Evolutionary conservation across 1,284 basidiomycete genomes (phyloP), one percentile per base, ranked within the genome.

Genomic region (Ustilago nuda): DNA sequence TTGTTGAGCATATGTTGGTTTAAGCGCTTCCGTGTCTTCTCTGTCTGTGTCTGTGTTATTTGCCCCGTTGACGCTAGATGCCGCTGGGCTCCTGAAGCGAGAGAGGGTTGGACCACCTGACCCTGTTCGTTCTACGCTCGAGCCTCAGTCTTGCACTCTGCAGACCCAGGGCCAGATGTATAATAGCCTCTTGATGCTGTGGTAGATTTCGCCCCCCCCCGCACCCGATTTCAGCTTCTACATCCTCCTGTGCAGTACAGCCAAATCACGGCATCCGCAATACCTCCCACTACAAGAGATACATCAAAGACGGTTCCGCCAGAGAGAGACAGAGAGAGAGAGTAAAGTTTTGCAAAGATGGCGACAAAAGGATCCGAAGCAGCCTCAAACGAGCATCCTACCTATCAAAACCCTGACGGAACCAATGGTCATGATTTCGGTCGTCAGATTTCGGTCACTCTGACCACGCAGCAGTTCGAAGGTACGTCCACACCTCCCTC

Each of bases 391-490:
- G 72, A 75, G 67, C 66, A 74, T 39, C 54, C 72, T 7, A 60
- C 63, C 50, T 75, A 73, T 56, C 62, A 73, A 12, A 36, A 59
- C 6, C 57, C 65, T 43, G 67, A 75, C 17, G 76, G 61, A 43
- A 48, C 45, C 36, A 61, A 45, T 33, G 70, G 70, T 12, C 61
- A 76, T 41, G 77, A 76, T 13, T 66, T 81, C 36, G 66, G 67
- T 17, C 70, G 76, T 11, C 79, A 79, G 55, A 74, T 79, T 56
- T 76, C 73, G 37, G 78, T 81, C 65, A 76, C 73, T 7, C 57
- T 81, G 32, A 81, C 74, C 5, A 71, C 57, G 3, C 66, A 74
- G 57, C 79, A 81, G 48, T 80, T 80, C 56, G 78, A 79, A 46
- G 59, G 55, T 63, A 30, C 23, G 63, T 53, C 9, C 41, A 19